A percentile compares a stretch with the other conserved stretches of the same genome.
phyloP scores from a whole-genome alignment of 352 stramenopile genomes.

The Aphanomyces invadans region DNA sequence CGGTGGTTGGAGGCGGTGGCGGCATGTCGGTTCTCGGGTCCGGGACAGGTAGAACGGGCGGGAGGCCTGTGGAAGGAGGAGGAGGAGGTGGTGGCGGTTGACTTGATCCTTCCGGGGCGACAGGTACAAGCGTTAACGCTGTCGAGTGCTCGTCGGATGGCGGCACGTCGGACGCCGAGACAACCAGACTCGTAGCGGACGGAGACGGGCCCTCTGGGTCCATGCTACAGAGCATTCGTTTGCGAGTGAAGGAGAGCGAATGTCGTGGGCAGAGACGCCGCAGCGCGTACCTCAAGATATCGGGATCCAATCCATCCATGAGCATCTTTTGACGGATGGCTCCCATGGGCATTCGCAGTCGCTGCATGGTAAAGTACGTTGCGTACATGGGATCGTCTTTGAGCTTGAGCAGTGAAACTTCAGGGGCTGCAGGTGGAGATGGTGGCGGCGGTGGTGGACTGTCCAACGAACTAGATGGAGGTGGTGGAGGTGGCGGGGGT shows the following conservation, averaged over 20 bases:
- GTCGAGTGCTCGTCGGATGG: not conserved
- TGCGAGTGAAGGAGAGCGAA: not conserved
- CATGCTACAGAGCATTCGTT: constrained; percentile 41
- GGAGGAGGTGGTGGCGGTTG: constrained; percentile 25
- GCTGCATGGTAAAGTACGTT: constrained; percentile 78
- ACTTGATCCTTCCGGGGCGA: not conserved
- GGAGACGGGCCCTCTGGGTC: constrained; percentile 70
- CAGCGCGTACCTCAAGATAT: constrained; percentile 36
- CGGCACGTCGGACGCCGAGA: not conserved
- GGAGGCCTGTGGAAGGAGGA: constrained; percentile 27
- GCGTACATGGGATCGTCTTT: constrained; percentile 71
- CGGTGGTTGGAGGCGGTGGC: constrained; percentile 37
- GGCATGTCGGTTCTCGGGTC: constrained; percentile 41
- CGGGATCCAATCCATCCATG: constrained; percentile 65
- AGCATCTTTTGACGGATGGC: constrained; percentile 74
- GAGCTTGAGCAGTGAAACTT: constrained; percentile 44
- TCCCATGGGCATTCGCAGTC: constrained; percentile 58
- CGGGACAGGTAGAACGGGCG: constrained; percentile 7
- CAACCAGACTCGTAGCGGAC: constrained; percentile 29
- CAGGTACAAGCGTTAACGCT: not conserved
- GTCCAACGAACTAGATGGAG: not conserved
- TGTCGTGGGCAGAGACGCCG: not conserved
- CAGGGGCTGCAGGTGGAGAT: constrained; percentile 34
- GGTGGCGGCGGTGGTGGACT: constrained; percentile 42
- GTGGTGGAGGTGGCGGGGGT: constrained; percentile 5